A percentile compares a stretch with the other conserved stretches of the same genome.
These are phyloP conservation scores for Pelargonium australe DNA, from an alignment of 441 rosid species.

Conservation along the genomic window DNA sequence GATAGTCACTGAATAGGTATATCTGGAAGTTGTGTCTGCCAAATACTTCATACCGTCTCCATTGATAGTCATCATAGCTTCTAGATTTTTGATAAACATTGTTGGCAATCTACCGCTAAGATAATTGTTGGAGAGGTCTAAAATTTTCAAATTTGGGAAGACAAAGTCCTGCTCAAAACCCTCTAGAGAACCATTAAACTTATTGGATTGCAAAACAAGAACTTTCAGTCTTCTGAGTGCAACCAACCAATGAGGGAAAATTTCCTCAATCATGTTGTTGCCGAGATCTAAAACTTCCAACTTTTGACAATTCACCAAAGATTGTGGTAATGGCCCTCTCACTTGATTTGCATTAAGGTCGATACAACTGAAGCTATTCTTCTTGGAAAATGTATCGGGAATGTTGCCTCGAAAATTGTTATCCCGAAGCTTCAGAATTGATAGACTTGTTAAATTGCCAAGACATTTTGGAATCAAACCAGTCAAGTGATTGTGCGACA, in stretches of 20 bases:
- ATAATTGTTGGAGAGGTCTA: neutral
- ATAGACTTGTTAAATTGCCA: neutral
- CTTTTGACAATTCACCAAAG: neutral
- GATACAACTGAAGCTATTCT: neutral
- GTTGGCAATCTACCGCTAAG: neutral
- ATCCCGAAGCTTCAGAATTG: neutral
- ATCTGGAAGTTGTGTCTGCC: neutral
- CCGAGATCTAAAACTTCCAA: neutral
- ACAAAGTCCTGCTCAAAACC: neutral
- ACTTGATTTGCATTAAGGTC: neutral
- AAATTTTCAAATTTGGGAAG: neutral
- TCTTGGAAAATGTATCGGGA: neutral
- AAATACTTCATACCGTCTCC: neutral
- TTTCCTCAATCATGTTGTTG: slow-evolving; percentile 18
- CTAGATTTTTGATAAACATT: neutral
- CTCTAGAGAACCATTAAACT: slow-evolving; percentile 11
- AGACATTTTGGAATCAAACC: neutral
- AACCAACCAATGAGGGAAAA: slow-evolving; percentile 19
- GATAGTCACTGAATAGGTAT: neutral
- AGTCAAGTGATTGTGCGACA: neutral
- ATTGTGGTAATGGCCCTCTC: neutral
- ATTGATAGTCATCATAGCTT: neutral
- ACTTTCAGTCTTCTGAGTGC: slow-evolving; percentile 7
- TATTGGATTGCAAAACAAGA: slow-evolving; percentile 19
- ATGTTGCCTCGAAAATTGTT: neutral